Evolutionary conservation across 768 basidiomycete species (phyloP), one percentile per base, ranked within the genome.

Genomic region (Phanerochaete sordida): DNA sequence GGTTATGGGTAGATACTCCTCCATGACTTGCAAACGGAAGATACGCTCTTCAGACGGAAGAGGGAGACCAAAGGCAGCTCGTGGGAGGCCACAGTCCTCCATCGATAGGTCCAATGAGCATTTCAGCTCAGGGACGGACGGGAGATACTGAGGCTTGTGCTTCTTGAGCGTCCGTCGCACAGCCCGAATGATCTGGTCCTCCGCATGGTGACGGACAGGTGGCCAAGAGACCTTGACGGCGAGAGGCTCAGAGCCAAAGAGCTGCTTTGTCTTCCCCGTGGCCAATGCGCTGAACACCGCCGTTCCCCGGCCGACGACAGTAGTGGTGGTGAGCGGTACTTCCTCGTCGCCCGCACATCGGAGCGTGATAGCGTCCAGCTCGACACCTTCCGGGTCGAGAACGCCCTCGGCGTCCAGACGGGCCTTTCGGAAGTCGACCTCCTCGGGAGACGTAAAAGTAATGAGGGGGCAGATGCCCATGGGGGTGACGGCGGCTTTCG

Each of bases 21-120:
- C 21, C 49, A 58, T 49, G 3, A 58, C 26, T 30, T 49, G 57
- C 33, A 58, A 28, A 13, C 46, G 46, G 16, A 33, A 58, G 3
- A 49, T 30, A 4, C 47, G 57, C 26, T 49, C 49, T 28, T 58
- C 49, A 21, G 37, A 28, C 5, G 43, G 44, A 33, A 30, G 39
- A 16, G 46, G 56, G 19, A 49, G 12, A n/a, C 24, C 11, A 28
- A 58, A 35, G 27, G 9, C 23, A 2, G 57, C 57, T 13, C 57
- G 57, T 8, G 57, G 57, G 23, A 58, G 57, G n/a, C 35, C 49
- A 24, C 49, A 13, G 15, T 58, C 57, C n/a, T 58, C 49, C 57
- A 58, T 51, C 28, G 30, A 30, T 8, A 24, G 33, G 15, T 37
- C 35, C 24, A 58, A 2, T 1, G 57, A 58, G 33, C 37, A 51